Evolutionary conservation across 2,329 filamentous ascomycete species (phyloP).

Genomic region (Paecilomyces sp.): DNA sequence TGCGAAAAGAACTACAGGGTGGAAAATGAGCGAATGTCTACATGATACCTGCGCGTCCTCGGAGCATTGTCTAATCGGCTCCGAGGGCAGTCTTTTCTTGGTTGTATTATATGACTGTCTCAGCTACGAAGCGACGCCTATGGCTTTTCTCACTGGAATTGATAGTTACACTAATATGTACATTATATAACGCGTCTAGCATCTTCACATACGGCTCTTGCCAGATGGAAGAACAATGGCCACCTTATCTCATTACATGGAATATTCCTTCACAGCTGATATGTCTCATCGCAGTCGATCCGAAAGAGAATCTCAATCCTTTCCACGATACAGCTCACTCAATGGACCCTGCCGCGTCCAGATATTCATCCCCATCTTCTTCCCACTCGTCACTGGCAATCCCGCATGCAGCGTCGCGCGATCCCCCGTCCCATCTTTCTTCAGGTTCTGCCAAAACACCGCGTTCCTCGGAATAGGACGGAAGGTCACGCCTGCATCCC

Average conservation of each 20-base stretch:
- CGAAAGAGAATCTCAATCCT: not conserved
- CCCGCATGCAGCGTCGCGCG: slow-evolving; percentile 42
- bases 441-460: slow-evolving; percentile 44
- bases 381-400: slow-evolving; percentile 39
- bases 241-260: not conserved
- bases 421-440: slow-evolving; percentile 34
- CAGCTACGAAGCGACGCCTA: not conserved
- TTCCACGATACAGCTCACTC: not conserved
- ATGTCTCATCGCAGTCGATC: no score
- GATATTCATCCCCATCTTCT: slow-evolving; percentile 48
- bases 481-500: slow-evolving; percentile 44
- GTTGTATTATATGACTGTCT: slow-evolving; percentile 7
- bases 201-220: not conserved
- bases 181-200: not conserved
- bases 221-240: not conserved
- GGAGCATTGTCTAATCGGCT: not conserved
- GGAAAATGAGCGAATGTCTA: slow-evolving; percentile 17
- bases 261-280: not conserved
- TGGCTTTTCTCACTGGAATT: not conserved
- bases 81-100: not conserved
- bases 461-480: slow-evolving; percentile 42
- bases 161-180: not conserved
- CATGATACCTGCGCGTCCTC: not conserved
- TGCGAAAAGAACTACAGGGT: slow-evolving; percentile 32
- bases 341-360: slow-evolving; percentile 30